Evolutionary conservation across 148 eudicot genomes (phyloP), one percentile per base, ranked within the genome.

Genomic region (Diospyros kaki): DNA sequence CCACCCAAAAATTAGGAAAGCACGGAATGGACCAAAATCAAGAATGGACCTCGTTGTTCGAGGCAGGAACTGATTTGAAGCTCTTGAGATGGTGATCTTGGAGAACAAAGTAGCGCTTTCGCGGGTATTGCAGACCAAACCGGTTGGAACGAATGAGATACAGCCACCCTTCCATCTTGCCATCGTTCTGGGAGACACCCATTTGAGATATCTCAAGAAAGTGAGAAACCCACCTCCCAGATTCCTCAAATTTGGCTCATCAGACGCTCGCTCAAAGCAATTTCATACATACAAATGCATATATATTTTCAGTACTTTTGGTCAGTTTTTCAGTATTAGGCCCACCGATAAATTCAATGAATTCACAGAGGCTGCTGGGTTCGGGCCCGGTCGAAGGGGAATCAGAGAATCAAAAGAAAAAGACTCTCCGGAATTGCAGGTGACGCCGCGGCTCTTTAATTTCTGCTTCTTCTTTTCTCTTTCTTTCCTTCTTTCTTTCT

Each of bases 161-260:
- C 54, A 91, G 86, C 96, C 96, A 91, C 12, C 96, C 93, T 76
- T 91, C 87, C 96, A 87, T 87, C 80, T 82, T 85, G 9, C 81
- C 88, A 56, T 90, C 85, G 69, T 18, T 66, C 77, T 86, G 66
- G 15, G 81, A 46, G 54, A 61, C 46, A 55, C 63, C 81, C 86
- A 80, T 76, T 76, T 78, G 7, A 2, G 2, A 71, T 56, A 28
- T 51, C 1, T 5, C 54, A 5, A 5, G 54, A 58, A 58, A 56
- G n/a, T 18, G 68, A 58, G 10, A 40, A 62, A 63, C 67, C 69
- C 60, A 40, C 81, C 64, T 18, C 58, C 72, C 38, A 14, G 3
- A 41, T 45, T 56, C 43, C 70, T 45, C 59, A 64, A 53, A 18
- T 71, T 40, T 72, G 10, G 54, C 54, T 51, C 54, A 5, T 51